Percentiles rank a stretch among this genome's conserved stretches.
Conservation (phyloP, 1,284 basidiomycete species). For the Heterobasidion annosum region DNA sequence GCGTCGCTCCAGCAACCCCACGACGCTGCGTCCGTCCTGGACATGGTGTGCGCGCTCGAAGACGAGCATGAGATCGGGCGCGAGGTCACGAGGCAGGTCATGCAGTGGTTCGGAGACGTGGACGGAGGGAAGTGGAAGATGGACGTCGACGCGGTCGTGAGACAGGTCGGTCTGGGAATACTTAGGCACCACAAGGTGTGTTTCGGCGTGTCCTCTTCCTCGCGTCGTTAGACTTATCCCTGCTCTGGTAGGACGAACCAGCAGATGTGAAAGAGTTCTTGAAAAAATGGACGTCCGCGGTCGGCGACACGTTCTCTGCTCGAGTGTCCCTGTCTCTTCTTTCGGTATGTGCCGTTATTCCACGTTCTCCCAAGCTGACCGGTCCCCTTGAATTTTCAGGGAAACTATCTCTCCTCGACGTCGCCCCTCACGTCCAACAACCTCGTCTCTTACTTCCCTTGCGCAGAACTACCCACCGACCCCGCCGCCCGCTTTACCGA, state of each 20-base stretch:
- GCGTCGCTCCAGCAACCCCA: slow-evolving; percentile 46
- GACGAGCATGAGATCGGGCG: slow-evolving; percentile 67
- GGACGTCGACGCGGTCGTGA: slow-evolving; percentile 46
- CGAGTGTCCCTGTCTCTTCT: slow-evolving; percentile 53
- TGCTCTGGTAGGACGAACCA: slow-evolving; percentile 39
- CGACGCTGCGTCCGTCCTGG: slow-evolving; percentile 38
- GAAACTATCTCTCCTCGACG: slow-evolving; percentile 52
- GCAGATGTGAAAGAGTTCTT: slow-evolving; percentile 50
- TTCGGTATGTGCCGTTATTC: slow-evolving; percentile 36
- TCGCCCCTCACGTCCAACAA: slow-evolving; percentile 12
- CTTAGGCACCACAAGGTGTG: slow-evolving; percentile 54
- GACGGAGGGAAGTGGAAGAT: slow-evolving; percentile 50
- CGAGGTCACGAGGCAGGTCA: slow-evolving; percentile 56
- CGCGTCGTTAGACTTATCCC: too few species aligned
- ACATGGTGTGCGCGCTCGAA: slow-evolving; percentile 49
- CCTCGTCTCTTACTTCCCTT: slow-evolving; percentile 62
- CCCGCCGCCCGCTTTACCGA: slow-evolving; percentile 74
- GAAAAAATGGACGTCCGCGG: slow-evolving; percentile 54
- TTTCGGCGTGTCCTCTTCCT: slow-evolving; percentile 4
- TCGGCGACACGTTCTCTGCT: slow-evolving; percentile 68
- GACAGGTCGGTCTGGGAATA: slow-evolving; percentile 65
- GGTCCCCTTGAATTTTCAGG: slow-evolving; percentile 30
- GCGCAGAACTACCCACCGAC: slow-evolving; percentile 60
- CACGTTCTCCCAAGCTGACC: background rate
- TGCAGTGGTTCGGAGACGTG: slow-evolving; percentile 72